A percentile compares a stretch with the other conserved stretches of the same genome.
Conservation (phyloP, 305 asterid genomes). For the Fraxinus floribunda region DNA sequence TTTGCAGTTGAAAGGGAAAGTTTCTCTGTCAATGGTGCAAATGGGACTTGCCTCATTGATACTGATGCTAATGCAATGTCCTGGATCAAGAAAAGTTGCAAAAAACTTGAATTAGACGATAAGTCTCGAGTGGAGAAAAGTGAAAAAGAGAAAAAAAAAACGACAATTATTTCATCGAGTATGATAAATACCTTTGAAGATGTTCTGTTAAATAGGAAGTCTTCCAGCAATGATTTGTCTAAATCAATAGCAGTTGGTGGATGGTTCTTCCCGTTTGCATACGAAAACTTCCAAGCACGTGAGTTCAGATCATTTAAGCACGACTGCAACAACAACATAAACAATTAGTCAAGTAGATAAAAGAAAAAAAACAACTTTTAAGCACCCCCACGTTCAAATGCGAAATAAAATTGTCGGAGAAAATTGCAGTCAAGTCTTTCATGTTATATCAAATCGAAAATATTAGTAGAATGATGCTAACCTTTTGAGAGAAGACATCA, state of each 20-base stretch:
- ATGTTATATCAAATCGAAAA: background rate
- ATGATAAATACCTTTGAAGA: slow-evolving; percentile 44
- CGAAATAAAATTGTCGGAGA: no score
- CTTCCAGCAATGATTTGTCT: slow-evolving; percentile 43
- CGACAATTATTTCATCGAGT: no score
- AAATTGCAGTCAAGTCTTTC: background rate
- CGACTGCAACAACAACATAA: slow-evolving; percentile 29
- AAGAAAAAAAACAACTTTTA: no score
- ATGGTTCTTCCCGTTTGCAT: slow-evolving; percentile 43
- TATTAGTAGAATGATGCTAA: background rate
- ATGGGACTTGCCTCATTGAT: slow-evolving; percentile 49
- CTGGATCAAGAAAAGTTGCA: background rate
- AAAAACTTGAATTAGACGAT: no score
- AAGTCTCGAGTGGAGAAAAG: no score
- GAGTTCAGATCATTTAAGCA: slow-evolving; percentile 36
- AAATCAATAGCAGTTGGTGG: slow-evolving; percentile 56
- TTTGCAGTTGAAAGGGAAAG: slow-evolving; percentile 42
- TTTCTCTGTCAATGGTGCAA: slow-evolving; percentile 45
- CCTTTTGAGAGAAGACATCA: slow-evolving; percentile 55
- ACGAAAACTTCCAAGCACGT: slow-evolving; percentile 46
- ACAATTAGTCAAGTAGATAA: no score
- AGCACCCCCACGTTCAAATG: no score
- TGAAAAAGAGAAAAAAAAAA: no score
- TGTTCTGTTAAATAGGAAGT: slow-evolving; percentile 46
- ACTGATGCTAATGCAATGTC: slow-evolving; percentile 44